Base-by-base conservation (phyloP, 2,329 filamentous ascomycete genomes). In the Tolypocladium album region DNA sequence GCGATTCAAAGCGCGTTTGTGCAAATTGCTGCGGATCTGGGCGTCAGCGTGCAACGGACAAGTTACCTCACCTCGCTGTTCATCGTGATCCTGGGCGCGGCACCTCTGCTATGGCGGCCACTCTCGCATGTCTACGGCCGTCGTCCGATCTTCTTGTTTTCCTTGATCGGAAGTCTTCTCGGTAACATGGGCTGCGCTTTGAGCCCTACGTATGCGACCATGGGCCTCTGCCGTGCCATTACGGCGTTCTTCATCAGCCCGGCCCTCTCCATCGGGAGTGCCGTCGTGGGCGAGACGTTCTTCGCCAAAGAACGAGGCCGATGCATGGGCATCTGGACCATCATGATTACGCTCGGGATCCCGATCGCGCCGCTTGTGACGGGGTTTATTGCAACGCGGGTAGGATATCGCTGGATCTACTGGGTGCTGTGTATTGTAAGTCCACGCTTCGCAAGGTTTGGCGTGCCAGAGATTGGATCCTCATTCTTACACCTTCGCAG, bases 381-480 rank as follows among this genome's bases (percentile, higher is more conserved):
- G 50, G 75, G 76, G 1, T 75, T 74, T 36, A 81, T 84, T 0
- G 75, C 78, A 0, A 71, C 79, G 60, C 75, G 79, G 12, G 77
- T 79, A 17, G 78, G 79, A 0, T 85, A 81, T 59, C 74, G 79
- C 20, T 85, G 82, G 82, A 83, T 84, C 34, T 85, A 81, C 68
- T 85, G 78, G 76, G 76, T 79, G 27, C 70, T 84, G 27, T 80
- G 81, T 1, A 84, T 85, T 47, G 76, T 81, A 13, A 60, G 65
- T 40, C 17, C 9, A 24, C n/a, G 11, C 20, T n/a, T 2, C 11
- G 11, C 27, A 12, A 8, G 47, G 5, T 7, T 6, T 17, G 4
- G 11, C 27, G 12, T 43, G 4, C n/a, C 15, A 20, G 11, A n/a
- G 27, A 3, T 4, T 7, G 8, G 3, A 31, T 4, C 8, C 24